Conservation (phyloP, 2,329 filamentous ascomycete species). For the Trichoderma afroharzianum region DNA sequence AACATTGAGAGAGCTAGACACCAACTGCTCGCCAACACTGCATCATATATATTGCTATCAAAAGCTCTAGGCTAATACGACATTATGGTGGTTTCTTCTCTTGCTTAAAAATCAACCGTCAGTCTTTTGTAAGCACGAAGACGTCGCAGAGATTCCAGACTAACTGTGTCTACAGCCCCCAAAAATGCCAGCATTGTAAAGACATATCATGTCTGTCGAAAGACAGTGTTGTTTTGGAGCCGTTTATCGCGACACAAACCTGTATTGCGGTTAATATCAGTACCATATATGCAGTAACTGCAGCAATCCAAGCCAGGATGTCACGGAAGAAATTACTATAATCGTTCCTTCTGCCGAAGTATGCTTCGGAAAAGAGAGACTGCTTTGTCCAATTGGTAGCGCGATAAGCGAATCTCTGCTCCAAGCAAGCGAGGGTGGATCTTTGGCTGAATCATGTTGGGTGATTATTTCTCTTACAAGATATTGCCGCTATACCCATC, state of each 20-base stretch:
- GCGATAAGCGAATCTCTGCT: slow-evolving; percentile 40
- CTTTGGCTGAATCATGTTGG: slow-evolving; percentile 27
- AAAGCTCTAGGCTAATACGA: background rate
- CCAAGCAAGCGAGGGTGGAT: slow-evolving; percentile 38
- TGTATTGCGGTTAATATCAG: slow-evolving; percentile 49
- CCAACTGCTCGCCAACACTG: background rate
- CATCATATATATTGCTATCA: background rate
- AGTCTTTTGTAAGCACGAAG: background rate
- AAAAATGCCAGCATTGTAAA: slow-evolving; percentile 48
- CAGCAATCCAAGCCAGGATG: slow-evolving; percentile 40
- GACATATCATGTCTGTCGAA: slow-evolving; percentile 43
- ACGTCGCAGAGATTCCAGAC: background rate
- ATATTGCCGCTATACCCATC: slow-evolving; percentile 37
- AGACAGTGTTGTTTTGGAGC: slow-evolving; percentile 34
- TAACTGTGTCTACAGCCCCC: slow-evolving; percentile 26
- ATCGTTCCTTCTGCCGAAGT: slow-evolving; percentile 25
- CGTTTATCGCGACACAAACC: slow-evolving; percentile 39
- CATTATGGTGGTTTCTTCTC: background rate
- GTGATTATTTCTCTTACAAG: slow-evolving; percentile 26
- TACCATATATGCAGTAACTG: slow-evolving; percentile 40
- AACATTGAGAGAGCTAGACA: background rate
- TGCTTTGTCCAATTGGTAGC: slow-evolving; percentile 37
- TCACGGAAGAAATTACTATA: slow-evolving; percentile 42
- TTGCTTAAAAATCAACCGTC: background rate
- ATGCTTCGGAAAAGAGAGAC: slow-evolving; percentile 24